Conservation (phyloP, 257 asterid genomes). For the Forsythia suspensa region DNA sequence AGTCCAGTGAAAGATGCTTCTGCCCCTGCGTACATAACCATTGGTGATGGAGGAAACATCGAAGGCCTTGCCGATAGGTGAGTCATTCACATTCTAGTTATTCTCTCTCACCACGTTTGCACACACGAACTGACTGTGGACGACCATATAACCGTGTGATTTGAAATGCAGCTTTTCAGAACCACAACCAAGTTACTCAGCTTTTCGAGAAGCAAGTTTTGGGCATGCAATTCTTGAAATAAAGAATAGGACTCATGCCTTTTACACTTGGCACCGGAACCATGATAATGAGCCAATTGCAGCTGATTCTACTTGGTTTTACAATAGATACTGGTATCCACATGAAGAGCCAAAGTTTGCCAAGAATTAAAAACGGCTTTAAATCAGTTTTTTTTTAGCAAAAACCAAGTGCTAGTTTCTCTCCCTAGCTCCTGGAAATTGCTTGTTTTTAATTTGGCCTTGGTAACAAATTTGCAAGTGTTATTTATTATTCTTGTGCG, state of each 20-base stretch:
- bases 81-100: neutral
- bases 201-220: conserved; percentile 56
- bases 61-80: conserved; percentile 56
- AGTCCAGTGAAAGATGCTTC: conserved; percentile 43
- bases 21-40: conserved; percentile 50
- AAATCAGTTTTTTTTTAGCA: too few relatives aligned
- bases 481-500: too few relatives aligned
- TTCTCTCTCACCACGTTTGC: neutral
- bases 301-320: conserved; percentile 53
- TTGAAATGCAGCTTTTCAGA: conserved; percentile 32
- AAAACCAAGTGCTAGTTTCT: neutral
- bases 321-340: conserved; percentile 50
- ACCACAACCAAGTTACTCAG: conserved; percentile 61
- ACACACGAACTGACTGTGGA: neutral
- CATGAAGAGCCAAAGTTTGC: conserved; percentile 28
- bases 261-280: conserved; percentile 57
- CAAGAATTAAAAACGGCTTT: neutral
- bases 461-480: too few relatives aligned
- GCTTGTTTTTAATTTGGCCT: too few relatives aligned
- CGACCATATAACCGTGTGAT: neutral
- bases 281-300: conserved; percentile 42
- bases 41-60: conserved; percentile 61
- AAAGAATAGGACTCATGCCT: conserved; percentile 56
- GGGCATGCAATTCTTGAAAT: conserved; percentile 56
- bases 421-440: too few relatives aligned